Evolutionary conservation across 2,329 filamentous ascomycete species (phyloP), one percentile per base, ranked within the genome.

Genomic region (Nemania diffusa): DNA sequence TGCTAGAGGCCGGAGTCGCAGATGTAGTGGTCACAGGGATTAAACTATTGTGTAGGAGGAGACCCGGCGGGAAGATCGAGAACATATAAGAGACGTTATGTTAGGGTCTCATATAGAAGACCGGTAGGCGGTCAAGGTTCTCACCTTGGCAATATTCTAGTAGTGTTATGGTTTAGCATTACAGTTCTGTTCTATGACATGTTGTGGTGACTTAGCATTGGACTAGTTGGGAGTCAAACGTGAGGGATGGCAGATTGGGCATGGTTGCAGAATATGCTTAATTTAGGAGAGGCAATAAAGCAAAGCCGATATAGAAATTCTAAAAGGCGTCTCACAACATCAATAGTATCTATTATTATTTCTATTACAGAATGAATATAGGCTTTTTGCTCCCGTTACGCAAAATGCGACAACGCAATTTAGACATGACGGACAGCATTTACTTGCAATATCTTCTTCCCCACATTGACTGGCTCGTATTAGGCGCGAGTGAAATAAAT

Each of bases 1-100:
- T 71, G 22, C 42, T 2, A 75, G 77, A 55, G 73, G 69, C 20
- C 78, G 76, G 77, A 67, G 76, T 75, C 9, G 63, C 58, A 3
- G 75, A 75, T 13, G 74, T 77, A 5, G 44, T 64, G 17, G 32
- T 70, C 32, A 74, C 73, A 17, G 71, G 57, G 2, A 15, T 69
- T 15, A 62, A 71, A 20, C 59, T 69, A 13, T 27, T 65, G 32
- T 20, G 44, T 15, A 3, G 13, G 27, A 5, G 61, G 17, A 22
- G 22, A 26, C 13, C 11, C 5, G 26, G 27, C n/a, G 20, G 17
- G 13, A 44, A 40, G 55, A 34, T 15, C 8, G 58, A 64, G n/a
- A 46, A 29, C 7, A 61, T 24, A 15, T 69, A 51, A 8, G 17
- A 15, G 2, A 9, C 1, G 32, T n/a, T n/a, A n/a, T n/a, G n/a